Conservation (phyloP, 2,329 filamentous ascomycete genomes). For the Neocatenulostroma microsporum region DNA sequence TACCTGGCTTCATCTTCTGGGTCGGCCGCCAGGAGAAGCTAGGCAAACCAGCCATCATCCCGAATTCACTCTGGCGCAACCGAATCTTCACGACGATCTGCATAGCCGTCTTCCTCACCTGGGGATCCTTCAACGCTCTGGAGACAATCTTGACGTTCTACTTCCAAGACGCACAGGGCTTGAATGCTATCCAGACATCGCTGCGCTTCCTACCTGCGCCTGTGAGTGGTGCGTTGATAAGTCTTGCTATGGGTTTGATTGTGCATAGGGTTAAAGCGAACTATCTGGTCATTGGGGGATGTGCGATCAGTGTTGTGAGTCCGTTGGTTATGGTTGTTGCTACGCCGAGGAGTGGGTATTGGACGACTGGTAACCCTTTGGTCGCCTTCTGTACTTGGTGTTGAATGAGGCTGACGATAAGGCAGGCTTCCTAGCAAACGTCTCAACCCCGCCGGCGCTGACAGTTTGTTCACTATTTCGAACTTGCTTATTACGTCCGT, state of each 20-base stretch:
- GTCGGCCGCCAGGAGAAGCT: conserved; percentile 42
- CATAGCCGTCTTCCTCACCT: conserved; percentile 34
- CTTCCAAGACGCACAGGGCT: conserved; percentile 59
- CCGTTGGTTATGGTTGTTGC: conserved; percentile 42
- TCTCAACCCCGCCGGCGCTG: conserved; percentile 39
- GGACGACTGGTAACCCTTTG: conserved; percentile 23
- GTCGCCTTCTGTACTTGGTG: too few species aligned
- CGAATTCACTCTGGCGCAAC: conserved; percentile 55
- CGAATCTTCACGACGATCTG: conserved; percentile 50
- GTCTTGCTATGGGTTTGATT: conserved; percentile 41
- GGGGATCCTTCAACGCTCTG: conserved; percentile 33
- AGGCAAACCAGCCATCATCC: conserved; percentile 50
- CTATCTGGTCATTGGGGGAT: conserved; percentile 34
- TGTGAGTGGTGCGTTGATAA: conserved; percentile 34
- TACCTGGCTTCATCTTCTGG: conserved; percentile 50
- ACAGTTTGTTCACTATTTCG: conserved; percentile 37
- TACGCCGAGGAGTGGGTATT: conserved; percentile 41
- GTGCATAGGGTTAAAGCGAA: conserved; percentile 40
- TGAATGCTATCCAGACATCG: conserved; percentile 57
- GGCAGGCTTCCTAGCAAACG: conserved; percentile 35
- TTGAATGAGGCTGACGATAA: neutral
- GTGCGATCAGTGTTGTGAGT: conserved; percentile 29
- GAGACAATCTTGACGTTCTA: conserved; percentile 50
- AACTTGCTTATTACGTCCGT: conserved; percentile 38
- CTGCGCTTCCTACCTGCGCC: conserved; percentile 56